Conservation (phyloP, 2,329 filamentous ascomycete species). For the Hirsutella thompsonii region DNA sequence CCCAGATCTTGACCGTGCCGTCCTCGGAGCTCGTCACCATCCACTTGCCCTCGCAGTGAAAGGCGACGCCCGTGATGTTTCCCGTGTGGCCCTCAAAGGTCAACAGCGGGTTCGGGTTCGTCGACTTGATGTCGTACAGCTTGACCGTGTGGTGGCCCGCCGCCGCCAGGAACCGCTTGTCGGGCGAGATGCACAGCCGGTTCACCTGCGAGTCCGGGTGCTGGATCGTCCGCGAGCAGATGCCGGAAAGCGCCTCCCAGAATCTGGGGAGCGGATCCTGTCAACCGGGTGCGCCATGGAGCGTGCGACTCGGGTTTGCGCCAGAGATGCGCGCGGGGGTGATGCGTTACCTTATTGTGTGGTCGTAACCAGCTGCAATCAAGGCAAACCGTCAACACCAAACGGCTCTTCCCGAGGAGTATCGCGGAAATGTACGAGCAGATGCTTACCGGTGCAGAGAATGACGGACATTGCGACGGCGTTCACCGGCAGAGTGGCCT, state of each 20-base stretch:
- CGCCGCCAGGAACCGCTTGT: constrained; percentile 93
- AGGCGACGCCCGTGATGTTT: constrained; percentile 92
- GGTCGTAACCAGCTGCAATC: constrained; percentile 43
- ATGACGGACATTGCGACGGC: constrained; percentile 42
- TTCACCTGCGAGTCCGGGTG: constrained; percentile 98
- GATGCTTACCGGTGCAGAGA: constrained; percentile 42
- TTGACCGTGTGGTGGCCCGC: constrained; percentile 73
- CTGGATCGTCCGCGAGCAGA: constrained; percentile 95
- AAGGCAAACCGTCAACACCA: constrained; percentile 9
- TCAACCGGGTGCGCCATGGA: too few relatives aligned
- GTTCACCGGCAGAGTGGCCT: neutral
- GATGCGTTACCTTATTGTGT: constrained; percentile 40
- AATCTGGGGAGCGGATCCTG: constrained; percentile 46
- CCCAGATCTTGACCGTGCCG: constrained; percentile 94
- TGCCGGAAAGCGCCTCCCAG: constrained; percentile 96
- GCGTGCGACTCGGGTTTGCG: too few relatives aligned
- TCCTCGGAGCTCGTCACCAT: constrained; percentile 98
- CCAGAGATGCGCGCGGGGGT: too few relatives aligned
- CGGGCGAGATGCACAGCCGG: constrained; percentile 92
- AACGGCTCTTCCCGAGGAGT: neutral
- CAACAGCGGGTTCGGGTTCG: constrained; percentile 86
- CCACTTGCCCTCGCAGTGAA: constrained; percentile 99
- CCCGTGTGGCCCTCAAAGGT: constrained; percentile 93
- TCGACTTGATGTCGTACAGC: constrained; percentile 96
- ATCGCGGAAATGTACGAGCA: neutral